Base-by-base conservation (phyloP, 2,329 filamentous ascomycete species). In the Diplodia seriata region DNA sequence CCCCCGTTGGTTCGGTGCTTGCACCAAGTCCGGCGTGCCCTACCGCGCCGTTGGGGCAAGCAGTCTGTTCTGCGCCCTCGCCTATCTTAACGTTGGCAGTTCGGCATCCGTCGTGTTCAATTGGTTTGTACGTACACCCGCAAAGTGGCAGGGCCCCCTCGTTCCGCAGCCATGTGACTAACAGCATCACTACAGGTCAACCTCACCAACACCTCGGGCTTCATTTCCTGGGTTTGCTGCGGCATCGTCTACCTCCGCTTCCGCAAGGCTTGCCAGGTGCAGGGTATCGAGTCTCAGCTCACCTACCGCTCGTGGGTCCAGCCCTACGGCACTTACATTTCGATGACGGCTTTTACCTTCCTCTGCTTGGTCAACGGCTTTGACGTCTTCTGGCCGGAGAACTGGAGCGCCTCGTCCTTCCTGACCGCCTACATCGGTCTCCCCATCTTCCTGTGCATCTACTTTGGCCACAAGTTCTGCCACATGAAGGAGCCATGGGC, bases 281-380 rank as follows among this genome's bases (percentile, higher is more conserved):
- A 88, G 71, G 82, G 82, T 67, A 78, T 90, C 71, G 33, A 40
- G 29, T 79, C 80, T 63, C 49, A 63, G n/a, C 79, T 86, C 5
- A 85, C 87, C 0, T 89, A 87, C 72, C 77, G 77, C 33, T 85
- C 83, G n/a, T 74, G 74, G 26, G 71, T 88, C 5, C 87, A 89
- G 72, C 87, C 91, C 0, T 93, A 89, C 74, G 87, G 87, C 2
- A 85, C 90, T 0, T 92, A 84, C 73, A 78, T 85, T 66, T 83
- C 85, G 11, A 83, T 92, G 1, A 75, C 85, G 18, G 74, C 87
- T 29, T 85, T 92, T 65, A 75, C 77, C 3, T 78, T 92, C 31
- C 81, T 94, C n/a, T 86, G 85, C 1, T 78, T 94, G 3, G 89
- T 91, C 72, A 92, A 92, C 73, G 91, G 91, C 1, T 94, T 93